Base-by-base conservation (phyloP, 257 asterid species). In the Fraxinus americana region DNA sequence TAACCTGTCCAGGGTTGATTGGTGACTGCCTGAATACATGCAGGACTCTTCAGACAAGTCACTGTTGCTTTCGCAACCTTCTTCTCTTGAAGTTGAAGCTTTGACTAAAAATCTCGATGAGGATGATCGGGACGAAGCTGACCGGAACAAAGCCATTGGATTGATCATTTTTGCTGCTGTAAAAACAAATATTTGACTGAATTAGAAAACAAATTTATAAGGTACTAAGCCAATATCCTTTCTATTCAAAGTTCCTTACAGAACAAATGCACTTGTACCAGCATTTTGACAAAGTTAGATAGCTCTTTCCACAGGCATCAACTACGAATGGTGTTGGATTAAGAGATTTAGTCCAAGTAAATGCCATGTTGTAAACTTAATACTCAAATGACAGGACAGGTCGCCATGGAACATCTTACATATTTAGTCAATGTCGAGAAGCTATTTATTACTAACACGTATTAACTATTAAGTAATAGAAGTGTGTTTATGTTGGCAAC, bases 141-240 rank as follows among this genome's bases (percentile, higher is more conserved):
- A 91, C 77, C 91, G 91, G 72, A 93, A 85, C 71, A 93, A 77
- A 76, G 97, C 94, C 61, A 95, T 96, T 57, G 98, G 98, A 85
- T 93, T 95, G 88, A 95, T 70, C 89, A 93, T 88, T 87, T 91
- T 95, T 88, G 83, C 82, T 43, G 96, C 99, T 95, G 91, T 85
- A 85, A 71, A 73, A 76, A 39, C 34, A 71, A 29, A n/a, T 23
- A 23, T 23, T 23, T 35, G 30, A 63, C 34, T 54, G 17, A 45
- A 57, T 81, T 63, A 70, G 72, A 41, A 39, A 76, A 74, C 73
- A 48, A 72, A 72, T 57, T 57, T 54, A 72, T 59, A 75, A 57
- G 75, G 54, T 29, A 63, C 48, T 54, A 50, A 66, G 30, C 17
- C 17, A 13, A 13, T 13, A 13, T 0, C 54, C 14, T 19, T 52